Evolutionary conservation across 805 yeast genomes (phyloP).

Genomic region (Cyberlindnera xishuangbannaensis): DNA sequence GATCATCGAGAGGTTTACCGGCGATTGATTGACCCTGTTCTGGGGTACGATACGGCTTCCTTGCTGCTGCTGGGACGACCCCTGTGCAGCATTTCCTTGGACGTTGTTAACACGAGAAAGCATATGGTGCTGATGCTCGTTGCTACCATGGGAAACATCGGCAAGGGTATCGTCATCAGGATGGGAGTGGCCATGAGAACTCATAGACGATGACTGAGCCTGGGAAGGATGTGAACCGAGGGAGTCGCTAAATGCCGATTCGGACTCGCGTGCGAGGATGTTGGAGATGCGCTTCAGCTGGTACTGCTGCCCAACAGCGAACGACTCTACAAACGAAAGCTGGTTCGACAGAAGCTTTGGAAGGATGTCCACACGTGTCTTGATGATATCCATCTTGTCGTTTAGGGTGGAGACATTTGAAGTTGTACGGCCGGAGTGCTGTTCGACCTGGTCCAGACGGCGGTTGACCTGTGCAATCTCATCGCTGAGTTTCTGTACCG

Average conservation of each 20-base stretch:
- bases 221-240: too few species aligned
- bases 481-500: slow-evolving; percentile 17
- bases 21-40: slow-evolving; percentile 15
- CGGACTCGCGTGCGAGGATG: slow-evolving; percentile 7
- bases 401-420: slow-evolving; percentile 5
- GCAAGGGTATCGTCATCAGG: slow-evolving; percentile 1
- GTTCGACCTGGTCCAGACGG: slow-evolving; percentile 20
- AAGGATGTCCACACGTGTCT: slow-evolving; percentile 9
- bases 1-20: slow-evolving; percentile 8
- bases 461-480: slow-evolving; percentile 16
- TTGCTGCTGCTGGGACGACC: neutral
- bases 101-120: neutral
- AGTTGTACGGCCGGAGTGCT: slow-evolving; percentile 7
- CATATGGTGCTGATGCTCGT: slow-evolving; percentile 5
- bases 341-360: slow-evolving; percentile 21
- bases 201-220: too few species aligned
- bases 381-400: slow-evolving; percentile 10
- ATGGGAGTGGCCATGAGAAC: neutral
- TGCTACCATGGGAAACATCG: too few species aligned
- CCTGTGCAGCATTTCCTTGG: too few species aligned
- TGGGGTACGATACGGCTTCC: slow-evolving; percentile 10
- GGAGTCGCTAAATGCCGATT: too few species aligned
- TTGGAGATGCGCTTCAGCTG: slow-evolving; percentile 15
- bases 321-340: slow-evolving; percentile 14
- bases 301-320: slow-evolving; percentile 15